Conservation (phyloP, 2,329 filamentous ascomycete genomes). For the Ophidiomyces ophidiicola region DNA sequence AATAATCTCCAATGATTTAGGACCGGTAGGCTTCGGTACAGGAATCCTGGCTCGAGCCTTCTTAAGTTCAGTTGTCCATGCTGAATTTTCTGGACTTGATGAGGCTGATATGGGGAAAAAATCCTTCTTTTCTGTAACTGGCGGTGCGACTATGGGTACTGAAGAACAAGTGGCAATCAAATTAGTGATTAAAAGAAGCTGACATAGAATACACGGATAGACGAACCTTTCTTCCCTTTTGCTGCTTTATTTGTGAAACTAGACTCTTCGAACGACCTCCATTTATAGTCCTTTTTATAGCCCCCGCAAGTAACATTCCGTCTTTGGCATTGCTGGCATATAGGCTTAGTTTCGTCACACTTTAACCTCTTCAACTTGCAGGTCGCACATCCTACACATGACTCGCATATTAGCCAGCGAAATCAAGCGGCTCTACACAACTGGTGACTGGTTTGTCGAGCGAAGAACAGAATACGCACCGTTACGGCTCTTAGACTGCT, state of each 20-base stretch:
- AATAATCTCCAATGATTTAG: no score
- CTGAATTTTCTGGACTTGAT: no score
- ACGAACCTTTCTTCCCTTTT: constrained; percentile 39
- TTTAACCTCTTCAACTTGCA: constrained; percentile 63
- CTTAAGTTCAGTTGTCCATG: no score
- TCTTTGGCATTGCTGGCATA: constrained; percentile 53
- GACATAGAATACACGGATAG: not conserved
- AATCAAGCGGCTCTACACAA: not conserved
- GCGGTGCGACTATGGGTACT: no score
- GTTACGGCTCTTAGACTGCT: constrained; percentile 64
- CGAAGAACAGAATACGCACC: constrained; percentile 40
- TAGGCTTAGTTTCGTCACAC: constrained; percentile 60
- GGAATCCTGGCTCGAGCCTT: no score
- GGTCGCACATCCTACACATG: constrained; percentile 51
- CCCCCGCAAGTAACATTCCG: constrained; percentile 55
- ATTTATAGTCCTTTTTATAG: constrained; percentile 66
- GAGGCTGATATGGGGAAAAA: no score
- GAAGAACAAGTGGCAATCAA: no score
- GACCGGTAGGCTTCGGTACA: no score
- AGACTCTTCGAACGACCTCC: constrained; percentile 56
- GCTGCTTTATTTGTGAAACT: constrained; percentile 34
- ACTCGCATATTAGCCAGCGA: no score
- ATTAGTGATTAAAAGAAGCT: no score
- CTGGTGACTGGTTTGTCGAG: not conserved
- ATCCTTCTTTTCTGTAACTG: no score